These are phyloP conservation scores for Pythium grandisporangium DNA, from an alignment of 352 stramenopile species.

Conservation along the genomic window DNA sequence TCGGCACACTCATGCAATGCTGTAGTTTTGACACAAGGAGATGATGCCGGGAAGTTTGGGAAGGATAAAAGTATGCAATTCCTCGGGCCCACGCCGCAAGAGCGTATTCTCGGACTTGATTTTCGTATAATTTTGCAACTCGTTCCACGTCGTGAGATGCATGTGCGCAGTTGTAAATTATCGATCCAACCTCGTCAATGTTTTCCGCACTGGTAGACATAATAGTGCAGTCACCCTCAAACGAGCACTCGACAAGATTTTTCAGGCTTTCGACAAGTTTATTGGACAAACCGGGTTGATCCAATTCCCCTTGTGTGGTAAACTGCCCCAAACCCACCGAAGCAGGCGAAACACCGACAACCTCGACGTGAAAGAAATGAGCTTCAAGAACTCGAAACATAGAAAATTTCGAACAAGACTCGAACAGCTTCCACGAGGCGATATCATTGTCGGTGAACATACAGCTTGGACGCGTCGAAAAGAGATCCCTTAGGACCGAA, in stretches of 20 bases:
- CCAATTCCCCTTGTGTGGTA: conserved; percentile 13
- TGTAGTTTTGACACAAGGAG: conserved; percentile 42
- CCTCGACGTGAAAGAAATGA: conserved; percentile 82
- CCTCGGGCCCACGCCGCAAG: conserved; percentile 56
- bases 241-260: conserved; percentile 40
- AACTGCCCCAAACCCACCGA: conserved; percentile 80
- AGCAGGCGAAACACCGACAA: conserved; percentile 61
- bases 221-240: conserved; percentile 11
- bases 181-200: conserved; percentile 22
- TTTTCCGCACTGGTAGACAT: conserved; percentile 7
- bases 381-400: conserved; percentile 67
- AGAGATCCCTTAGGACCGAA: conserved; percentile 59
- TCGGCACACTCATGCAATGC: conserved; percentile 35
- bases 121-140: conserved; percentile 35
- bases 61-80: conserved; percentile 69
- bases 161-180: conserved; percentile 34
- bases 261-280: conserved; percentile 69
- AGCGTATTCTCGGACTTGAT: conserved; percentile 57
- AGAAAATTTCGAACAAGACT: conserved; percentile 44
- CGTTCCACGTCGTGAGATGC: conserved; percentile 26
- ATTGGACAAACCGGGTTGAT: conserved; percentile 22
- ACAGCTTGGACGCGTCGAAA: conserved; percentile 15
- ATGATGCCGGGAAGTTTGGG: conserved; percentile 44
- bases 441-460: conserved; percentile 1
- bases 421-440: conserved; percentile 44